Evolutionary conservation across 2,329 filamentous ascomycete species (phyloP).

Genomic region (Colletotrichum tropicicola): DNA sequence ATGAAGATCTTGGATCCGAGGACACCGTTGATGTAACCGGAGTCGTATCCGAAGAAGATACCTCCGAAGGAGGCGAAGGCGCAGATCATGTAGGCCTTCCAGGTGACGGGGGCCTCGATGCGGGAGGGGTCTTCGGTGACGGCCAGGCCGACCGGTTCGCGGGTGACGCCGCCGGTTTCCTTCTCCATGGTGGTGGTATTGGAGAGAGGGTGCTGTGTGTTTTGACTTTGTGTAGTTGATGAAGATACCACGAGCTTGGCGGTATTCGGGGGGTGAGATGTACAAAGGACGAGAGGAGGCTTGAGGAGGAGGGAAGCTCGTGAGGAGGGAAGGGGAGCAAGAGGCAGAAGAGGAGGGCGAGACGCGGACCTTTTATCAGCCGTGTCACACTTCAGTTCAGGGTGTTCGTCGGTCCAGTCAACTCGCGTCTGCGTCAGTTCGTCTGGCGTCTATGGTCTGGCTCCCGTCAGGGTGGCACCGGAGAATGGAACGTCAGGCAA

Average conservation of each 20-base stretch:
- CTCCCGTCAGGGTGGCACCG: conserved; percentile 4
- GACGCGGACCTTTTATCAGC: conserved; percentile 27
- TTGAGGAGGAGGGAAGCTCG: conserved; percentile 22
- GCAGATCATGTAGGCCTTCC: conserved; percentile 75
- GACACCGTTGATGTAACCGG: conserved; percentile 78
- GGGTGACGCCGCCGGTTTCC: conserved; percentile 24
- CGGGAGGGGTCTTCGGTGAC: conserved; percentile 61
- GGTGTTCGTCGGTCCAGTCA: conserved; percentile 10
- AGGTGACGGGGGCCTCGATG: conserved; percentile 74
- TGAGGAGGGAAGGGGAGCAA: not conserved
- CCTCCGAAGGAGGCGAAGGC: conserved; percentile 77
- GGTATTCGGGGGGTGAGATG: not conserved
- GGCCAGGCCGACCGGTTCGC: conserved; percentile 40
- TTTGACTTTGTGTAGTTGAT: not conserved
- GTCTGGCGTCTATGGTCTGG: not conserved
- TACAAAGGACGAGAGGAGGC: conserved; percentile 12
- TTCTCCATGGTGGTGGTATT: conserved; percentile 24
- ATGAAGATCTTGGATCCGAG: conserved; percentile 62
- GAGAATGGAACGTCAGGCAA: conserved; percentile 18
- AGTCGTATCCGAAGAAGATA: conserved; percentile 84
- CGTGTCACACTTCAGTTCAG: not conserved
- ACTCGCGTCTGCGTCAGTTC: conserved; percentile 24
- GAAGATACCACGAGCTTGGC: conserved; percentile 6
- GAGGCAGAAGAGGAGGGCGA: conserved; percentile 1
- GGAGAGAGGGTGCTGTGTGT: not conserved